These are phyloP conservation scores for Fraxinus greggii DNA, from an alignment of 305 asterid genomes.

Conservation along the genomic window DNA sequence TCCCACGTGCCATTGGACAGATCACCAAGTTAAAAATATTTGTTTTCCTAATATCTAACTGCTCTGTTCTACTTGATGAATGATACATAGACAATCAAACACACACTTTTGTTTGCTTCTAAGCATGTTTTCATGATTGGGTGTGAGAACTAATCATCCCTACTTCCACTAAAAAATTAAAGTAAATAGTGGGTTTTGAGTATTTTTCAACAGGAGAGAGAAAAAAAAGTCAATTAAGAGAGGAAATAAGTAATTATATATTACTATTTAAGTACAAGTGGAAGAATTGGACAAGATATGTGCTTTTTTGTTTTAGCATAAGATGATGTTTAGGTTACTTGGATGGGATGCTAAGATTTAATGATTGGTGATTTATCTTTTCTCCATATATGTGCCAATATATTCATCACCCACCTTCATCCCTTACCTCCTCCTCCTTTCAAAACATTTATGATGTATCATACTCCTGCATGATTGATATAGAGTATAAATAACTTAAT, in stretches of 20 bases:
- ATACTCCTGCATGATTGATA: neutral
- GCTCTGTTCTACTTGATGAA: conserved; percentile 21
- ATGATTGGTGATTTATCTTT: neutral
- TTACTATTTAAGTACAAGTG: neutral
- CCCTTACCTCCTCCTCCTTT: neutral
- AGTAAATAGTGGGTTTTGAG: conserved; percentile 11
- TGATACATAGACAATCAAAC: conserved; percentile 25
- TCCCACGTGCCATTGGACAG: conserved; percentile 21
- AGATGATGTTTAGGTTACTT: neutral
- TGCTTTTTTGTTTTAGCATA: neutral
- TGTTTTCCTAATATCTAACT: conserved; percentile 25
- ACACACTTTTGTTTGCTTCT: conserved; percentile 65
- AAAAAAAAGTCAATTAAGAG: conserved; percentile 16
- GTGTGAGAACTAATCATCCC: conserved; percentile 36
- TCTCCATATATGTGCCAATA: neutral
- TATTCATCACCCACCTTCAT: neutral
- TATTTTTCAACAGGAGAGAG: conserved; percentile 9
- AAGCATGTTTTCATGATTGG: conserved; percentile 82
- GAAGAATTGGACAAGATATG: neutral
- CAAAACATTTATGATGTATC: neutral
- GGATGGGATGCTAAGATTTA: conserved; percentile 7
- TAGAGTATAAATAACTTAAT: neutral
- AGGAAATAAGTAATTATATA: conserved; percentile 2
- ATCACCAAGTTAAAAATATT: conserved; percentile 12
- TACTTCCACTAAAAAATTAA: conserved; percentile 36